These are phyloP conservation scores for Rosa persica DNA, from an alignment of 306 rosid genomes.

Conservation along the genomic window DNA sequence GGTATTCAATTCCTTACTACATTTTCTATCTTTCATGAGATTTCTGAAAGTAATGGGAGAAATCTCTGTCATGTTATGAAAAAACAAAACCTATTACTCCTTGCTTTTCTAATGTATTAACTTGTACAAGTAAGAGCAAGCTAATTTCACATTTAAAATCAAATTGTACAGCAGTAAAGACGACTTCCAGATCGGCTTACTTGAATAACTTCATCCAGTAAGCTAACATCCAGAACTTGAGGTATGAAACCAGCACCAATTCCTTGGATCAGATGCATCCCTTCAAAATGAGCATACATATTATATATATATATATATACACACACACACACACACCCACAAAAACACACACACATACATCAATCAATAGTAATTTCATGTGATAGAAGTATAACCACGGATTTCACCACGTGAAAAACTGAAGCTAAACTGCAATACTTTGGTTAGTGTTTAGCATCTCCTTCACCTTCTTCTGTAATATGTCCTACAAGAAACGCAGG, in stretches of 20 bases:
- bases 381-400: too few relatives aligned
- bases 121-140: not conserved
- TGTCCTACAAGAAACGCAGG: not conserved
- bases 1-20: too few relatives aligned
- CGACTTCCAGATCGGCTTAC: conserved; percentile 27
- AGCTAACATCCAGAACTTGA: conserved; percentile 43
- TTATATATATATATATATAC: not conserved
- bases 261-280: conserved; percentile 77
- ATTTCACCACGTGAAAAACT: not conserved
- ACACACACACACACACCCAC: too few relatives aligned
- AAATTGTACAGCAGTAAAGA: not conserved
- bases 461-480: conserved; percentile 19
- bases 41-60: not conserved
- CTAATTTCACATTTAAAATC: not conserved
- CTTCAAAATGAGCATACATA: conserved; percentile 29
- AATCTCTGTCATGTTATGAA: not conserved
- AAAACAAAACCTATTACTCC: too few relatives aligned
- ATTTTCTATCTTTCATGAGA: not conserved
- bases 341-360: too few relatives aligned
- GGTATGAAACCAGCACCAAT: conserved; percentile 71
- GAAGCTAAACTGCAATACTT: conserved; percentile 35
- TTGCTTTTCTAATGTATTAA: too few relatives aligned
- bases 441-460: too few relatives aligned
- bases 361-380: not conserved
- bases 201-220: conserved; percentile 72